A percentile compares a stretch with the other conserved stretches of the same genome.
Conservation (phyloP, 2,329 filamentous ascomycete genomes). For the Piedraia hortae region DNA sequence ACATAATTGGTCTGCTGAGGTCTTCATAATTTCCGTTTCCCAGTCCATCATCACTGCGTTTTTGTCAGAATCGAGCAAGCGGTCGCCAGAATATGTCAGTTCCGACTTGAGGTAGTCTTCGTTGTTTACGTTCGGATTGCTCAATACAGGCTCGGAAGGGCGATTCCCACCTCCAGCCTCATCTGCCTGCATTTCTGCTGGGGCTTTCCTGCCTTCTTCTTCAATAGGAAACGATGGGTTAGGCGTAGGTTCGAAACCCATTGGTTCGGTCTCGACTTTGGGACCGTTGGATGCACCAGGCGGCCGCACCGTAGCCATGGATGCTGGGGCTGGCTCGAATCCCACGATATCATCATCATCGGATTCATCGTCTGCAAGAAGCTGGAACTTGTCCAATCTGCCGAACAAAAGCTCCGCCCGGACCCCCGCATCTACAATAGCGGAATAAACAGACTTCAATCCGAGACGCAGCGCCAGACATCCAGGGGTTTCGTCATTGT, state of each 20-base stretch:
- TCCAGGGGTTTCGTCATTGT: conserved; percentile 66
- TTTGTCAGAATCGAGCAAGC: conserved; percentile 20
- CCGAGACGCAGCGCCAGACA: conserved; percentile 52
- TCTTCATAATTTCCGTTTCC: conserved; percentile 23
- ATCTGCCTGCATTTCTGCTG: conserved; percentile 3
- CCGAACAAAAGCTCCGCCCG: conserved; percentile 69
- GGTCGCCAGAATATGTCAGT: conserved; percentile 20
- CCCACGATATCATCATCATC: conserved; percentile 14
- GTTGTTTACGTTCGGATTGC: conserved; percentile 16
- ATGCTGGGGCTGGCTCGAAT: conserved; percentile 8
- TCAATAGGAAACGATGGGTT: conserved; percentile 11
- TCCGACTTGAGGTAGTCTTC: conserved; percentile 21
- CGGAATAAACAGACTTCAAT: conserved; percentile 41
- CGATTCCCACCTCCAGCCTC: conserved; percentile 7
- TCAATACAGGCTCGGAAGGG: conserved; percentile 6
- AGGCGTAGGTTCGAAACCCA: conserved; percentile 10
- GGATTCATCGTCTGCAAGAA: conserved; percentile 27
- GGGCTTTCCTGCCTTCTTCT: conserved; percentile 2
- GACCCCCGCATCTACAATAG: conserved; percentile 73
- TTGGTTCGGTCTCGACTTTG: conserved; percentile 3
- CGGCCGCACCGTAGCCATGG: conserved; percentile 3
- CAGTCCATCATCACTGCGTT: conserved; percentile 28
- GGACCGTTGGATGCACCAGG: conserved; percentile 1
- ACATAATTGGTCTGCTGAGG: conserved; percentile 17
- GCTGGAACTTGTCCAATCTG: conserved; percentile 56